Evolutionary conservation across 2,329 filamentous ascomycete species (phyloP).

Genomic region (Helotiales sp.): DNA sequence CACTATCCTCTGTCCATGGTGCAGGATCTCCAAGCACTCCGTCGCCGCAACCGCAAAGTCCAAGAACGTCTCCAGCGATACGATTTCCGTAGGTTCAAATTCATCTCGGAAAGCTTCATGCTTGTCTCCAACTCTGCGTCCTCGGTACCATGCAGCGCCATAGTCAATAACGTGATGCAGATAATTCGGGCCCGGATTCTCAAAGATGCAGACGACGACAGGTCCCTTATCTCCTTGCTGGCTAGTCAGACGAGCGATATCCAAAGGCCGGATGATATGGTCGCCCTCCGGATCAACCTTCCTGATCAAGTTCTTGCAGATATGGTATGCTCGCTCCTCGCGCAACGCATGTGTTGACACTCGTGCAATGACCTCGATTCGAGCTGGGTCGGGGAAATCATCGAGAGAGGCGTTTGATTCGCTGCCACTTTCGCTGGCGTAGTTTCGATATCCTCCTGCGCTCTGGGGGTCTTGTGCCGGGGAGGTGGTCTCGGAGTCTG

Average conservation of each 20-base stretch:
- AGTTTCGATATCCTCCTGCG: conserved; percentile 9
- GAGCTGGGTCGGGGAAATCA: conserved; percentile 21
- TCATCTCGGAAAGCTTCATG: conserved; percentile 40
- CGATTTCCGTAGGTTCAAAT: conserved; percentile 58
- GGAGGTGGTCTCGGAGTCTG: conserved; percentile 41
- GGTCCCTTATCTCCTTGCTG: conserved; percentile 70
- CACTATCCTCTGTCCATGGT: conserved; percentile 83
- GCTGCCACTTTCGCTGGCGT: conserved; percentile 35
- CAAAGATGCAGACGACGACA: conserved; percentile 82
- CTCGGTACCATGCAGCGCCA: conserved; percentile 74
- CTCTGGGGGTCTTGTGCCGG: conserved; percentile 21
- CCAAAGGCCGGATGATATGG: conserved; percentile 81
- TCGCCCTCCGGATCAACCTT: conserved; percentile 73
- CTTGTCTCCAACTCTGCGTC: conserved; percentile 56
- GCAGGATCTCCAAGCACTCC: conserved; percentile 86
- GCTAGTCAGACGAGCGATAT: conserved; percentile 73
- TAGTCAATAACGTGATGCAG: conserved; percentile 74
- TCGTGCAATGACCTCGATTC: conserved; percentile 71
- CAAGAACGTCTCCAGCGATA: conserved; percentile 78
- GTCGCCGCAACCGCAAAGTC: conserved; percentile 90
- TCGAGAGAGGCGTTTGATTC: conserved; percentile 32
- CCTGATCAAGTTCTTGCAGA: conserved; percentile 73
- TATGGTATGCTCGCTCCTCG: conserved; percentile 86
- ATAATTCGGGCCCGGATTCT: conserved; percentile 76
- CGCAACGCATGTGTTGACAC: conserved; percentile 82